Evolutionary conservation across 2,329 filamentous ascomycete species (phyloP).

Genomic region (Fusarium oligoseptatum): DNA sequence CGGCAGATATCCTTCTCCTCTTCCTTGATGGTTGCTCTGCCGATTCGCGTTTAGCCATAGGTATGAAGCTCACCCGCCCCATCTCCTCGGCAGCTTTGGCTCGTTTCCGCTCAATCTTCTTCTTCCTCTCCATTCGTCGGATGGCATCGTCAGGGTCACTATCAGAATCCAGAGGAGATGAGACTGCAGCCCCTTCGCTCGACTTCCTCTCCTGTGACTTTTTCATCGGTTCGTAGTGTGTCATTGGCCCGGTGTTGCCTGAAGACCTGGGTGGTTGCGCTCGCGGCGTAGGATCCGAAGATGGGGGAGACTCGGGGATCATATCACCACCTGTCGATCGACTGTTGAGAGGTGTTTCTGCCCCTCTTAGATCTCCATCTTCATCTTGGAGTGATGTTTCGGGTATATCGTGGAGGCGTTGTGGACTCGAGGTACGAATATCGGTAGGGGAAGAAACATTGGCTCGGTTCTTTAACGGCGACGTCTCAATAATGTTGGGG

Average conservation of each 20-base stretch:
- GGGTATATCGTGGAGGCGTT: constrained; percentile 49
- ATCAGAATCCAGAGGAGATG: constrained; percentile 43
- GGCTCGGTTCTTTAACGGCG: constrained; percentile 64
- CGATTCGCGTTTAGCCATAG: constrained; percentile 37
- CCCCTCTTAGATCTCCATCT: constrained; percentile 28
- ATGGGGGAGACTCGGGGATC: constrained; percentile 55
- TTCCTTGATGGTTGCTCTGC: constrained; percentile 46
- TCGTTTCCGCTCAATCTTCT: constrained; percentile 54
- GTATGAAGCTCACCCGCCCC: constrained; percentile 55
- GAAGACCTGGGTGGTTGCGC: constrained; percentile 39
- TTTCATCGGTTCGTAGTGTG: constrained; percentile 61
- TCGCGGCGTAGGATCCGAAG: constrained; percentile 39
- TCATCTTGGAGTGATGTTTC: constrained; percentile 44
- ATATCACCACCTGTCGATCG: constrained; percentile 47
- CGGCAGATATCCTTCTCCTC: constrained; percentile 38
- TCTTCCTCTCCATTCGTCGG: constrained; percentile 51
- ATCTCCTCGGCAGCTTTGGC: constrained; percentile 57
- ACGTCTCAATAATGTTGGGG: constrained; percentile 59
- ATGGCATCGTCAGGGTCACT: constrained; percentile 54
- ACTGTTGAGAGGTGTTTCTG: constrained; percentile 45
- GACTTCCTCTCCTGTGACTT: constrained; percentile 60
- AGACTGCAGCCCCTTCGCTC: constrained; percentile 41
- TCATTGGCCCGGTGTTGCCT: constrained; percentile 51
- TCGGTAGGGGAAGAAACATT: constrained; percentile 61
- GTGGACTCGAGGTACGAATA: constrained; percentile 58